Base-by-base conservation (phyloP, 2,329 filamentous ascomycete genomes). In the Cladosporium phlei region DNA sequence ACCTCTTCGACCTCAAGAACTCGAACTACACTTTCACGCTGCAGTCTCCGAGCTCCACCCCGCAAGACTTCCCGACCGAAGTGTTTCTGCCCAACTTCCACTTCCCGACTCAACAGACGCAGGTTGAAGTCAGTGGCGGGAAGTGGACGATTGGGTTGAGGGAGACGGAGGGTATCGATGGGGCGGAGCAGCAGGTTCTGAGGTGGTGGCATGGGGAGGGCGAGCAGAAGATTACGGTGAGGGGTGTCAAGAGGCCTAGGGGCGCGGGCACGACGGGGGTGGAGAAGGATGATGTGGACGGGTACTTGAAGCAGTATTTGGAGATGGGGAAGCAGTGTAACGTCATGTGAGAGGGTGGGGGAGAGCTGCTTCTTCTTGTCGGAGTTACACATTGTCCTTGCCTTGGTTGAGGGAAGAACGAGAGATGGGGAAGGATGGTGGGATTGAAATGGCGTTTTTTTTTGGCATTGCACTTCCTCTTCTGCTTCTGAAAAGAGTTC, bases 151-250 rank as follows among this genome's bases (percentile, higher is more conserved):
- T 97, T 51, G 82, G 80, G 55, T 77, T 73, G 4, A 83, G 89
- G 50, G 85, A 89, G 47, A 76, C 80, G 8, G 79, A 87, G 53
- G 77, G 80, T 7, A 79, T 86, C 52, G 58, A 62, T 32, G 80
- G 80, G 4, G 71, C 80, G 55, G 42, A 48, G 42, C 72, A 88
- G 50, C 91, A 96, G 69, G 78, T 78, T 53, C 69, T 98, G 53
- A 80, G 80, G 57, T 98, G 93, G 93, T 96, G 91, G 90, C 90
- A 98, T 68, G 80, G 80, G 1, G 83, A 85, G 47, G 93, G 91
- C 2, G 81, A 89, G 55, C 91, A 97, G 68, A 82, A 72, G 38
- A 74, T 98, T 46, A 85, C 78, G 52, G 76, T 96, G 7, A 82
- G 78, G 16, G 93, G 93, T 0, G 69, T 87, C 16, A 80, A 85